These are phyloP conservation scores for Neurospora sp. DNA, from an alignment of 495 filamentous ascomycete genomes.

Conservation along the genomic window DNA sequence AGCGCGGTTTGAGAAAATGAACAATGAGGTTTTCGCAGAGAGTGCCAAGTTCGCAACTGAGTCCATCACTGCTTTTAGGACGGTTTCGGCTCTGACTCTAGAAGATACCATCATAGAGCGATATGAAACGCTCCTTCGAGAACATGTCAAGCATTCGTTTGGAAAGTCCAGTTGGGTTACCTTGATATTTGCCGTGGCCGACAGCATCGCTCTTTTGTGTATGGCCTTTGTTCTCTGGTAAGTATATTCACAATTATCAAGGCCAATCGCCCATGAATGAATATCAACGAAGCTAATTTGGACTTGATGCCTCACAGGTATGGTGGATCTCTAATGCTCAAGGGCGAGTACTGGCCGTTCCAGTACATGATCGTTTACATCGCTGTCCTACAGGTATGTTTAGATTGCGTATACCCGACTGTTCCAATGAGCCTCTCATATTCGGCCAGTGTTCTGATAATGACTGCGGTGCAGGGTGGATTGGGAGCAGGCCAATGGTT, in stretches of 20 bases:
- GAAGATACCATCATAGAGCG: conserved; percentile 40
- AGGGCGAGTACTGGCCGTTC: conserved; percentile 32
- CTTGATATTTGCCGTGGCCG: conserved; percentile 39
- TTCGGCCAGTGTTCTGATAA: neutral
- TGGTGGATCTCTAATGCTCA: conserved; percentile 32
- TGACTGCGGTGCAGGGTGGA: conserved; percentile 21
- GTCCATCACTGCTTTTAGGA: conserved; percentile 45
- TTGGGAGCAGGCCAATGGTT: conserved; percentile 36
- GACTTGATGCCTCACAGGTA: conserved; percentile 17
- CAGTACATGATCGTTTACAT: conserved; percentile 42
- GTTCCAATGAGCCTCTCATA: neutral
- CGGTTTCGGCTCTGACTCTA: conserved; percentile 45
- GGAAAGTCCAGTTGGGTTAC: conserved; percentile 41
- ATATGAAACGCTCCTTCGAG: conserved; percentile 39
- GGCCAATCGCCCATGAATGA: neutral
- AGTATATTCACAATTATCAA: neutral
- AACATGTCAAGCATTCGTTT: conserved; percentile 42
- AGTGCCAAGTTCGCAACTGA: conserved; percentile 49
- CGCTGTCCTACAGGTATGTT: conserved; percentile 32
- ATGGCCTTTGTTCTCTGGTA: conserved; percentile 53
- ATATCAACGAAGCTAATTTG: neutral
- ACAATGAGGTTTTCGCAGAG: conserved; percentile 42
- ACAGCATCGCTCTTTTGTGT: conserved; percentile 42
- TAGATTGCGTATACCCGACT: neutral
- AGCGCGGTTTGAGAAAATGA: conserved; percentile 41